Evolutionary conservation across 2,329 filamentous ascomycete genomes (phyloP), one percentile per base, ranked within the genome.

Genomic region (Trichophaea hybrida): DNA sequence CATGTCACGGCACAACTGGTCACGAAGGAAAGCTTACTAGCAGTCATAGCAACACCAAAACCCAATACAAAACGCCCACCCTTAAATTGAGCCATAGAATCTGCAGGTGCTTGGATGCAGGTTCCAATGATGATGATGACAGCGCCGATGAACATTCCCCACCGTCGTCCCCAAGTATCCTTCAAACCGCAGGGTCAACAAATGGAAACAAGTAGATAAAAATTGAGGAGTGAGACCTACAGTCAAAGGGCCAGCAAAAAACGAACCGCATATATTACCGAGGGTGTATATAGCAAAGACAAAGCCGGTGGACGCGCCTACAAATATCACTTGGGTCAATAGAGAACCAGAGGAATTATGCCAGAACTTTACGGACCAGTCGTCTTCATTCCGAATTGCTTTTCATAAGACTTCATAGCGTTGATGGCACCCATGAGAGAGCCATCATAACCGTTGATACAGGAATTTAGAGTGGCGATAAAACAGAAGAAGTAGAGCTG

Each of bases 41-140:
- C 72, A 15, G 74, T 73, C 62, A 78, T 74, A 46, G 74, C 73
- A 32, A 77, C 75, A 56, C 76, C 76, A 61, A 83, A 82, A 57
- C 81, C 81, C 2, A 83, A 75, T 17, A 83, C 70, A 70, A 83
- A 82, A 33, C 80, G 76, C n/a, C 80, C 80, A 48, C 75, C 76
- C 69, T 78, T 75, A 66, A 77, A 78, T 59, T 76, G 74, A 7
- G 70, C 70, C 60, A 66, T 69, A 58, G 52, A 67, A 57, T 68
- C 67, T 59, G 73, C 71, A 1, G 74, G 72, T n/a, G 69, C 74
- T 61, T 77, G 75, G 54, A 78, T 72, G 58, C 74, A 70, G 33
- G 75, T 73, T 13, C 76, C 76, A 50, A 77, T 56, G 53, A 78
- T 70, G 59, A 78, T 73, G 56, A 73, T 69, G 1, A 69, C n/a